Percentiles rank a stretch among this genome's conserved stretches.
phyloP scores from a whole-genome alignment of 2,329 filamentous ascomycete genomes.

The Claviceps arundinis region DNA sequence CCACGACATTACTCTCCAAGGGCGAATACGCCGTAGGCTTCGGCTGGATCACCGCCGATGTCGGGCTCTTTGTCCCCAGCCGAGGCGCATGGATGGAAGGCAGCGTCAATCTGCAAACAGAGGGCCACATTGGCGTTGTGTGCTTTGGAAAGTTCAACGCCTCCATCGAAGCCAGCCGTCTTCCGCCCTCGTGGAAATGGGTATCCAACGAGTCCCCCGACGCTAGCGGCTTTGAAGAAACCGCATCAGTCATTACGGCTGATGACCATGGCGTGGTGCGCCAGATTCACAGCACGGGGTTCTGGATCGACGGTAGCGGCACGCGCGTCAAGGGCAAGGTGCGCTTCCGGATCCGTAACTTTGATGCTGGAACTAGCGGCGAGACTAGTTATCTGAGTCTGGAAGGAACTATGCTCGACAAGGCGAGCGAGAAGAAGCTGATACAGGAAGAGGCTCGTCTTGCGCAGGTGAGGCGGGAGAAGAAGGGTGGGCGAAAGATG shows the following conservation, averaged over 20 bases:
- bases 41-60: slow-evolving; percentile 78
- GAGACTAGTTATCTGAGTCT: slow-evolving; percentile 72
- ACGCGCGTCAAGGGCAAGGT: slow-evolving; percentile 57
- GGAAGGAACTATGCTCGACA: slow-evolving; percentile 71
- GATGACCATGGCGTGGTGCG: slow-evolving; percentile 39
- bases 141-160: slow-evolving; percentile 90
- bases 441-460: slow-evolving; percentile 31
- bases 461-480: slow-evolving; percentile 20
- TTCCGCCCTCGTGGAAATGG: slow-evolving; percentile 75
- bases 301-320: slow-evolving; percentile 63
- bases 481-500: slow-evolving; percentile 17
- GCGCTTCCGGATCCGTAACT: slow-evolving; percentile 69
- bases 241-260: slow-evolving; percentile 25
- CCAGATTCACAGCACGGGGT: slow-evolving; percentile 46
- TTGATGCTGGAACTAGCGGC: slow-evolving; percentile 64
- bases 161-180: slow-evolving; percentile 61
- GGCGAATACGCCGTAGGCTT: slow-evolving; percentile 81
- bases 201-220: slow-evolving; percentile 39
- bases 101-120: slow-evolving; percentile 71
- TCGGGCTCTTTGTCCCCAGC: slow-evolving; percentile 68
- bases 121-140: slow-evolving; percentile 77
- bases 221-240: slow-evolving; percentile 27
- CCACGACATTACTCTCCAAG: slow-evolving; percentile 37
- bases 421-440: slow-evolving; percentile 50
- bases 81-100: slow-evolving; percentile 66